These are phyloP conservation scores for Alternaria rosae DNA, from an alignment of 2,329 filamentous ascomycete genomes.

Conservation along the genomic window DNA sequence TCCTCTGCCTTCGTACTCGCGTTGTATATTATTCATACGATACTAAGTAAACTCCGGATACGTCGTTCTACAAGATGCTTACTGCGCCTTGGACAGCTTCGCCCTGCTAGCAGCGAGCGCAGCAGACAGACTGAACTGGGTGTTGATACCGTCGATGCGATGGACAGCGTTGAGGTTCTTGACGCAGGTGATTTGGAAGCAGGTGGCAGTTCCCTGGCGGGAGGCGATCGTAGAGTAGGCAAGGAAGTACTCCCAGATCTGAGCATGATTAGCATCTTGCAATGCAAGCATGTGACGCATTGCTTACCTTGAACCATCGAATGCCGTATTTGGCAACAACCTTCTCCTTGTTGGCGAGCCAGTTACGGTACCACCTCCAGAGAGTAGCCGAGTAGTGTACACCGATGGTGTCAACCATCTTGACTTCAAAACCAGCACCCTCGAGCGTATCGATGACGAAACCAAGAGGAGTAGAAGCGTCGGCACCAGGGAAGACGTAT, in stretches of 20 bases:
- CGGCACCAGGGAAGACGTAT: conserved; percentile 96
- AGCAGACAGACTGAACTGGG: conserved; percentile 73
- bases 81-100: conserved; percentile 29
- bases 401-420: conserved; percentile 89
- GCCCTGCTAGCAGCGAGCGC: conserved; percentile 64
- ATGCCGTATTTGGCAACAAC: conserved; percentile 94
- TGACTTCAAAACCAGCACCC: conserved; percentile 87
- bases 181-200: conserved; percentile 85
- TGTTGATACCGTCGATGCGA: conserved; percentile 75
- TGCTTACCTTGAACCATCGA: conserved; percentile 89
- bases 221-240: conserved; percentile 85
- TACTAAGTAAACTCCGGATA: not conserved
- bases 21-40: not conserved
- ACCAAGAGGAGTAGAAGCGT: conserved; percentile 91
- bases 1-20: not conserved
- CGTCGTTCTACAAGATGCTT: not conserved
- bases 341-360: conserved; percentile 92
- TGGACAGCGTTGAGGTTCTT: conserved; percentile 92
- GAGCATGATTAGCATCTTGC: conserved; percentile 15
- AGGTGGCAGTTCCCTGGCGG: conserved; percentile 82
- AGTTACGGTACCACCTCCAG: conserved; percentile 99
- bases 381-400: conserved; percentile 97
- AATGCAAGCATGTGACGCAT: not conserved
- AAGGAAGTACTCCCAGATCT: conserved; percentile 94
- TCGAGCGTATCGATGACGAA: conserved; percentile 87